phyloP scores from a whole-genome alignment of 2,329 filamentous ascomycete species.

The Cercospora nicotianae region DNA sequence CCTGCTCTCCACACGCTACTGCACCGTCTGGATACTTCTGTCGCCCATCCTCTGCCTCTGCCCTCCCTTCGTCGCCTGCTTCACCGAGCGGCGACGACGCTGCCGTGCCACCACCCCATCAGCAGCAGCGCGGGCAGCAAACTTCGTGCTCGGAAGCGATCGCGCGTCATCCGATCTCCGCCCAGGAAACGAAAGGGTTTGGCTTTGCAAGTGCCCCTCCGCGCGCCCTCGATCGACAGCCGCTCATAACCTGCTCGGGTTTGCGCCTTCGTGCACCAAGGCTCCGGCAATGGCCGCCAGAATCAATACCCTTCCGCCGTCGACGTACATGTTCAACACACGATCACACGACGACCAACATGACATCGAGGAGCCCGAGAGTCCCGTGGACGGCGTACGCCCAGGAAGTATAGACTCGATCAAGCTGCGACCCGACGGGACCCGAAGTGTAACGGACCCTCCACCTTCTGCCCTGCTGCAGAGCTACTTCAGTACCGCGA shows the following conservation, averaged over 20 bases:
- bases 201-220: not conserved
- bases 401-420: slow-evolving; percentile 12
- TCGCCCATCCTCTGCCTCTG: not conserved
- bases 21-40: not conserved
- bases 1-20: not conserved
- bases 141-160: not conserved
- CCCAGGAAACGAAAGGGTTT: not conserved
- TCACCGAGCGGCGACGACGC: not conserved
- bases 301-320: slow-evolving; percentile 13
- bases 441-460: slow-evolving; percentile 42
- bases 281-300: slow-evolving; percentile 12
- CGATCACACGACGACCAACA: slow-evolving; percentile 6
- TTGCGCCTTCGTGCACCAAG: slow-evolving; percentile 2
- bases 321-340: not conserved
- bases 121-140: not conserved
- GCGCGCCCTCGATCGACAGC: not conserved
- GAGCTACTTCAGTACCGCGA: slow-evolving; percentile 29
- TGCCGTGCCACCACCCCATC: not conserved
- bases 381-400: slow-evolving; percentile 7
- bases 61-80: not conserved
- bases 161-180: not conserved
- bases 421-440: slow-evolving; percentile 30
- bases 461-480: slow-evolving; percentile 34
- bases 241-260: not conserved
- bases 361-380: slow-evolving; percentile 14